A percentile compares a stretch with the other conserved stretches of the same genome.
These are phyloP conservation scores for Epichloe coenophiala DNA, from an alignment of 2,329 filamentous ascomycete genomes.

Conservation along the genomic window DNA sequence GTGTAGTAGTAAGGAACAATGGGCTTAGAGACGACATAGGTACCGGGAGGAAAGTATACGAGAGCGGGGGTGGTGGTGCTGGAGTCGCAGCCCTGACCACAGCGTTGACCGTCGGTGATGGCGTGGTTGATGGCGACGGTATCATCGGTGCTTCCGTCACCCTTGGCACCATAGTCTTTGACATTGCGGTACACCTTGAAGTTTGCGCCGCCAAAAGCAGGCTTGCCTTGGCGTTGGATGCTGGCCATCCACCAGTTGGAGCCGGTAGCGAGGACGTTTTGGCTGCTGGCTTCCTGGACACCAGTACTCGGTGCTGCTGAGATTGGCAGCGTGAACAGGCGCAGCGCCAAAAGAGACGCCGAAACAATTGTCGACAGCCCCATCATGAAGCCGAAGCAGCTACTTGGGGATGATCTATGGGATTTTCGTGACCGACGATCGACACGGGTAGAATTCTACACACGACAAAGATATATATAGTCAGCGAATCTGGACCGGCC, in stretches of 20 bases:
- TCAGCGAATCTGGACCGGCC: neutral
- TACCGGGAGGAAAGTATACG: slow-evolving; percentile 84
- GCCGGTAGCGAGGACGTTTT: slow-evolving; percentile 12
- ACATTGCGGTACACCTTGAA: slow-evolving; percentile 72
- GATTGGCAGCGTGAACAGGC: slow-evolving; percentile 24
- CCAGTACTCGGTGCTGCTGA: slow-evolving; percentile 18
- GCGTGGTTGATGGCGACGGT: slow-evolving; percentile 79
- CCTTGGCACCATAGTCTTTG: slow-evolving; percentile 59
- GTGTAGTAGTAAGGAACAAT: slow-evolving; percentile 87
- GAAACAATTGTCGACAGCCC: slow-evolving; percentile 29
- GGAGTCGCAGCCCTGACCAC: slow-evolving; percentile 70
- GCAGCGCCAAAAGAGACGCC: slow-evolving; percentile 28
- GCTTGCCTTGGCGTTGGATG: slow-evolving; percentile 54
- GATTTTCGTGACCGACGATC: neutral
- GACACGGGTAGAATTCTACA: neutral
- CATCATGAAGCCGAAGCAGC: slow-evolving; percentile 28
- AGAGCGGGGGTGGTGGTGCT: slow-evolving; percentile 72
- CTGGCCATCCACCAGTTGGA: slow-evolving; percentile 58
- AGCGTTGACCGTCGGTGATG: slow-evolving; percentile 65
- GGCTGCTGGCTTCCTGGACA: slow-evolving; percentile 6
- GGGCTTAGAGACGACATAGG: slow-evolving; percentile 67
- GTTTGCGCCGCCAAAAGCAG: slow-evolving; percentile 39
- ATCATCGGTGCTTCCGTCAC: slow-evolving; percentile 62
- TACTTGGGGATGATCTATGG: slow-evolving; percentile 3
- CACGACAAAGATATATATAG: neutral